A percentile compares a stretch with the other conserved stretches of the same genome.
These are phyloP conservation scores for Escovopsis weberi DNA, from an alignment of 2,329 filamentous ascomycete species.

Conservation along the genomic window DNA sequence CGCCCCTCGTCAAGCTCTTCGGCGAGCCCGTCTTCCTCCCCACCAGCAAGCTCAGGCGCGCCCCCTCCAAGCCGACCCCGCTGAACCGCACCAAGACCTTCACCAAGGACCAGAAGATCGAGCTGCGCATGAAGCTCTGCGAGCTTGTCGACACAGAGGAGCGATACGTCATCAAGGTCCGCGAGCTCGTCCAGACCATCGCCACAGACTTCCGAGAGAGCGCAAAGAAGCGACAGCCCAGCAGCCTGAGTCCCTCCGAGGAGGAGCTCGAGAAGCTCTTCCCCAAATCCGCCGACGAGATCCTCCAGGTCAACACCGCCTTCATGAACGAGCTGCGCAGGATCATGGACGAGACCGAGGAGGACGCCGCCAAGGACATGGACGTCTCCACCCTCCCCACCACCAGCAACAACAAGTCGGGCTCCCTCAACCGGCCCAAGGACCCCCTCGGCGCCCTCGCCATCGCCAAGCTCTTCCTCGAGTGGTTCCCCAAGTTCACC, in stretches of 20 bases:
- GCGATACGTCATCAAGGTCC: slow-evolving; percentile 78
- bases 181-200: slow-evolving; percentile 67
- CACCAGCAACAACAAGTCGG: slow-evolving; percentile 26
- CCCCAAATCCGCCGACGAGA: slow-evolving; percentile 63
- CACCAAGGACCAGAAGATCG: slow-evolving; percentile 66
- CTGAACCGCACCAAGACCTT: slow-evolving; percentile 68
- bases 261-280: slow-evolving; percentile 65
- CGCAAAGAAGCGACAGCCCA: slow-evolving; percentile 40
- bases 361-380: slow-evolving; percentile 63
- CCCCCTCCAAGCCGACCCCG: slow-evolving; percentile 73
- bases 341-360: slow-evolving; percentile 71
- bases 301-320: slow-evolving; percentile 64
- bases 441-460: slow-evolving; percentile 67
- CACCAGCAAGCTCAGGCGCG: slow-evolving; percentile 68
- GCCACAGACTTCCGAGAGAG: slow-evolving; percentile 66
- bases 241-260: slow-evolving; percentile 57
- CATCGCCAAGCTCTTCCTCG: slow-evolving; percentile 67
- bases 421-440: slow-evolving; percentile 32
- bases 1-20: slow-evolving; percentile 60
- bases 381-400: slow-evolving; percentile 36
- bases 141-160: slow-evolving; percentile 91
- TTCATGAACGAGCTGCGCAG: slow-evolving; percentile 66
- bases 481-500: slow-evolving; percentile 89
- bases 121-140: slow-evolving; percentile 72
- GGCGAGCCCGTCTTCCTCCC: slow-evolving; percentile 79